Evolutionary conservation across 1,139 yeast genomes (phyloP), one percentile per base, ranked within the genome.

Genomic region (Zygoascus sp.): DNA sequence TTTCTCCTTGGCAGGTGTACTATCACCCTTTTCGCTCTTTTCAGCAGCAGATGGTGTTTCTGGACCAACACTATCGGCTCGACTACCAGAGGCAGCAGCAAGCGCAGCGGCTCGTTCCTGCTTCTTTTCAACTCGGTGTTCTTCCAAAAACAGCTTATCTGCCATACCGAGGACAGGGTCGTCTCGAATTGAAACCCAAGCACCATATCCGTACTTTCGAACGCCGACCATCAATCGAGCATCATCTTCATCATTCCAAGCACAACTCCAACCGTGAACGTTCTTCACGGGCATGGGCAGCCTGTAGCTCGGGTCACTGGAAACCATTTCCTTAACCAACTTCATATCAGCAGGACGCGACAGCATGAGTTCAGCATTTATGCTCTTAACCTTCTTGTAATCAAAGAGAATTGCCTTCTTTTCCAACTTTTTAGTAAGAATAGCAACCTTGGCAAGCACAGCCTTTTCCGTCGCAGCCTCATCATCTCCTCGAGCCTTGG

Each of bases 151-250:
- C 53, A 90, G 68, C 68, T 87, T 90, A 58, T 88, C 88, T 53
- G 89, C 87, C 54, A 94, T 73, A 11, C 92, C 94, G 51, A 94
- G 74, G 49, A 87, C 76, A 1, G 98, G 97, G 67, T 94, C 98
- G 67, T 92, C 98, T 62, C 98, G 74, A 41, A 94, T 90, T 62
- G 86, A 90, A 6, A 77, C 66, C 98, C 98, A 94, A 0, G 96
- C 83, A 17, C 98, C 98, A 62, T 88, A 92, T 0, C 99, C 99
- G 66, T 90, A 88, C 65, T 88, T 89, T 62, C 79, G 77, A 27
- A 92, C 85, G 54, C 99, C 99, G 37, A 85, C 79, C 53, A 94
- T 66, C 46, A 94, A 72, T 80, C 82, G 84, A 39, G 89, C 84
- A 65, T 94, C 99, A 62, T 94, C 96, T 36, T 73, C 77, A 11